phyloP scores from a whole-genome alignment of 257 asterid genomes.

The Eucommia ulmoides region DNA sequence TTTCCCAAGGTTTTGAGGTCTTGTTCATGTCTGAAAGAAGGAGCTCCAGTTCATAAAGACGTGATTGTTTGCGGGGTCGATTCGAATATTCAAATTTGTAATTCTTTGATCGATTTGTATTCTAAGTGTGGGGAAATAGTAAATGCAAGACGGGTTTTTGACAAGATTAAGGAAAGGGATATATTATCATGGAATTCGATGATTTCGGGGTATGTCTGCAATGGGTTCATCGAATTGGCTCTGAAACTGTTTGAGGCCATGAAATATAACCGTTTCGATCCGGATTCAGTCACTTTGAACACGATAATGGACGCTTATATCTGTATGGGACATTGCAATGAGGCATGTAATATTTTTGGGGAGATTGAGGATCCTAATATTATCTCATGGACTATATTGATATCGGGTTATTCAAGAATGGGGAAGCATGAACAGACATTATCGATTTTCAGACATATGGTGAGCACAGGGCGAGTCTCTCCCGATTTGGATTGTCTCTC shows the following conservation, averaged over 20 bases:
- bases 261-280: constrained; percentile 20
- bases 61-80: constrained; percentile 18
- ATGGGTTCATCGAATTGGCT: constrained; percentile 18
- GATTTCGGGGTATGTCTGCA: constrained; percentile 25
- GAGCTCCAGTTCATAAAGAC: constrained; percentile 25
- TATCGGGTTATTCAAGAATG: constrained; percentile 28
- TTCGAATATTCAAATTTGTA: constrained; percentile 16
- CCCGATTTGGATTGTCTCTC: constrained; percentile 30
- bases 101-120: constrained; percentile 31
- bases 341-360: constrained; percentile 19
- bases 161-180: constrained; percentile 19
- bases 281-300: constrained; percentile 27
- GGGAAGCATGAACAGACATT: constrained; percentile 13
- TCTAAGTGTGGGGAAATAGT: constrained; percentile 21
- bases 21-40: constrained; percentile 9
- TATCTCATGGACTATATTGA: constrained; percentile 35
- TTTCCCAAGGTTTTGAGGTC: constrained; percentile 24
- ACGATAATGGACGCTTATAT: constrained; percentile 29
- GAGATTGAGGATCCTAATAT: constrained; percentile 25
- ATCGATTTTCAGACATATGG: constrained; percentile 19
- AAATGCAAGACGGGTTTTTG: constrained; percentile 19
- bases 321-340: constrained; percentile 28
- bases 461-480: constrained; percentile 8
- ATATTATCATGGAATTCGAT: constrained; percentile 27
- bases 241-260: constrained; percentile 18